Conservation (phyloP, 371 early-diverging fungal species). For the Lichtheimia ramosa region DNA sequence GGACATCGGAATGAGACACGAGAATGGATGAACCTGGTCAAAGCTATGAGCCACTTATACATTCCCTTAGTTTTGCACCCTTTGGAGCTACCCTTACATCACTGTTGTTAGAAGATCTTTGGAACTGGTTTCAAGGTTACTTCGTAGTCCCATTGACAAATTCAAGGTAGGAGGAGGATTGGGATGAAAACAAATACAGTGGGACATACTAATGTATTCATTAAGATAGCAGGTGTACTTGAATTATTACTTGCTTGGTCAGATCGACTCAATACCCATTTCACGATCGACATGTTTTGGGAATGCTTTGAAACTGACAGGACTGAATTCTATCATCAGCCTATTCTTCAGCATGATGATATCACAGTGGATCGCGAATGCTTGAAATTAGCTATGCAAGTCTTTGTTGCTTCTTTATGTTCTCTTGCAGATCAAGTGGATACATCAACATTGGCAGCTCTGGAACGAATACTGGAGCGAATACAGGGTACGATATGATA, state of each 20-base stretch:
- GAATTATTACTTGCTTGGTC: neutral
- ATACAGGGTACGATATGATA: no score
- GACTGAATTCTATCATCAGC: conserved; percentile 18
- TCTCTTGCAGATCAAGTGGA: neutral
- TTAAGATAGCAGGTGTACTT: neutral
- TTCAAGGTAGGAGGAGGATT: conserved; percentile 2
- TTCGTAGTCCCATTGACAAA: neutral
- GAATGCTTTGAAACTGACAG: conserved; percentile 3
- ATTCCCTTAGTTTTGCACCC: conserved; percentile 5
- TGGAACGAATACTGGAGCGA: no score
- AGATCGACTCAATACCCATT: neutral
- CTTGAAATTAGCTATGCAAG: conserved; percentile 9
- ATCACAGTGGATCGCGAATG: conserved; percentile 18
- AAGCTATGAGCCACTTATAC: neutral
- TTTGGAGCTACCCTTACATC: conserved; percentile 14
- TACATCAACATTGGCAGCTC: no score
- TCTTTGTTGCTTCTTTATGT: conserved; percentile 5
- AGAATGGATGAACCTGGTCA: conserved; percentile 4
- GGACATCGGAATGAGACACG: neutral
- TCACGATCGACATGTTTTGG: neutral
- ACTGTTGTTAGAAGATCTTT: conserved; percentile 20
- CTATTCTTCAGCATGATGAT: neutral
- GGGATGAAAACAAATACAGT: neutral
- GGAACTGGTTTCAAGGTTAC: conserved; percentile 9
- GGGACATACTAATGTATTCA: neutral